Evolutionary conservation across 352 stramenopile species (phyloP), one percentile per base, ranked within the genome.

Genomic region (Pythium phragmiticola): DNA sequence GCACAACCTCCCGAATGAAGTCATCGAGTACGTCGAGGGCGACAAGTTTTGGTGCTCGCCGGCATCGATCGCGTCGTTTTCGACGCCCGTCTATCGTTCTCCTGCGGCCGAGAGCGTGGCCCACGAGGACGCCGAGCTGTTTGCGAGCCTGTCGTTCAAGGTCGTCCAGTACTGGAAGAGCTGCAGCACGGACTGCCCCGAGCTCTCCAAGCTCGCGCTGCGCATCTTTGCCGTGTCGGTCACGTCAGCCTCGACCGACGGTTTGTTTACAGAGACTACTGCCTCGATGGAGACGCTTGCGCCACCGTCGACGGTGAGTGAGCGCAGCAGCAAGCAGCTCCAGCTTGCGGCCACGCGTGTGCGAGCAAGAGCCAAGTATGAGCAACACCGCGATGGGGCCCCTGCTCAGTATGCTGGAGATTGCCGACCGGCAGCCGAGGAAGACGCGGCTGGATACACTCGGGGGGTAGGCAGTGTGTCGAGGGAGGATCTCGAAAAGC

Each of bases 11-110:
- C 36, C 59, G 13, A 71, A 66, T 19, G 64, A 71, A 19, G 19
- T 71, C 7, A 51, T 71, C 37, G 64, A 71, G 53, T 71, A 66
- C 37, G 48, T 65, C 17, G 64, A 71, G 55, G 64, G 64, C 12
- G 64, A 66, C 54, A 71, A 71, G 39, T 71, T 71, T 21, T 71
- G 64, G 64, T 71, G 64, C 51, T 66, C 64, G 13, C 37, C 64
- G 33, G 46, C 64, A 16, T 66, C 58, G 7, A 63, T 71, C 39
- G 54, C 43, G 14, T 66, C 58, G 16, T 71, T 71, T 26, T 26
- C 43, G 1, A 57, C 63, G 21, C 57, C 53, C 6, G 49, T 62
- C 26, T 61, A 61, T 43, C 55, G 41, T 9, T 41, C 56, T 3
- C 26, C 21, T 13, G 55, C 43, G 43, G 41, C 41, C 42, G 41